phyloP scores from a whole-genome alignment of 805 yeast genomes.

The Metahyphopichia silvanorum region DNA sequence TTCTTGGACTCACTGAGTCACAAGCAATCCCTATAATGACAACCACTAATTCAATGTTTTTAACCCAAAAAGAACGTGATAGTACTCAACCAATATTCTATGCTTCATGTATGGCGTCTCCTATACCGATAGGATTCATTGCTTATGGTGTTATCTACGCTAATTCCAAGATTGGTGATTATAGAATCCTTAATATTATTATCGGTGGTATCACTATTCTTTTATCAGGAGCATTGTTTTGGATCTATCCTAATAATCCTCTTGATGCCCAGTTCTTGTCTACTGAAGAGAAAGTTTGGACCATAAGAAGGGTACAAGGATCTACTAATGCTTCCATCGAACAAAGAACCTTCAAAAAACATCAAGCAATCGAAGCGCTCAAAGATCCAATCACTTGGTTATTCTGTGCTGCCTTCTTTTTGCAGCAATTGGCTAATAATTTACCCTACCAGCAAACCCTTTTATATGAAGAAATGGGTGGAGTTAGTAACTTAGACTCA shows the following conservation, averaged over 20 bases:
- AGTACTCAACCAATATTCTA: slow-evolving; percentile 54
- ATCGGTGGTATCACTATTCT: slow-evolving; percentile 52
- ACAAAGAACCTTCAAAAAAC: slow-evolving; percentile 43
- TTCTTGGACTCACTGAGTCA: slow-evolving; percentile 42
- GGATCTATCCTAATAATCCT: slow-evolving; percentile 56
- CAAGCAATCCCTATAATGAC: slow-evolving; percentile 30
- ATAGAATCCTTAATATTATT: slow-evolving; percentile 56
- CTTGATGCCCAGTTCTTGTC: slow-evolving; percentile 46
- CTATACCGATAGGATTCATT: slow-evolving; percentile 52
- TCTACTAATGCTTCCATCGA: slow-evolving; percentile 31
- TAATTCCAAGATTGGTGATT: slow-evolving; percentile 23
- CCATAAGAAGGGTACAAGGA: slow-evolving; percentile 34
- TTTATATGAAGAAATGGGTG: slow-evolving; percentile 45
- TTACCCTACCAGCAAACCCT: slow-evolving; percentile 51
- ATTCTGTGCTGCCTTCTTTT: slow-evolving; percentile 30
- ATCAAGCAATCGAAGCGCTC: slow-evolving; percentile 49
- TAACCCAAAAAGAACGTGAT: slow-evolving; percentile 44
- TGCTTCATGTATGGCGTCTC: slow-evolving; percentile 47
- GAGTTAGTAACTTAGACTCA: slow-evolving; percentile 37
- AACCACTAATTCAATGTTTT: slow-evolving; percentile 48
- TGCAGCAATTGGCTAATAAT: slow-evolving; percentile 51
- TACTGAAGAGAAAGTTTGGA: slow-evolving; percentile 49
- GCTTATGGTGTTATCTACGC: slow-evolving; percentile 36
- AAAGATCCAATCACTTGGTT: slow-evolving; percentile 36
- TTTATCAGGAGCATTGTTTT: slow-evolving; percentile 13